A percentile compares a stretch with the other conserved stretches of the same genome.
Evolutionary conservation across 192 early-diverging fungal species (phyloP).

Genomic region (Dissophora ornata): DNA sequence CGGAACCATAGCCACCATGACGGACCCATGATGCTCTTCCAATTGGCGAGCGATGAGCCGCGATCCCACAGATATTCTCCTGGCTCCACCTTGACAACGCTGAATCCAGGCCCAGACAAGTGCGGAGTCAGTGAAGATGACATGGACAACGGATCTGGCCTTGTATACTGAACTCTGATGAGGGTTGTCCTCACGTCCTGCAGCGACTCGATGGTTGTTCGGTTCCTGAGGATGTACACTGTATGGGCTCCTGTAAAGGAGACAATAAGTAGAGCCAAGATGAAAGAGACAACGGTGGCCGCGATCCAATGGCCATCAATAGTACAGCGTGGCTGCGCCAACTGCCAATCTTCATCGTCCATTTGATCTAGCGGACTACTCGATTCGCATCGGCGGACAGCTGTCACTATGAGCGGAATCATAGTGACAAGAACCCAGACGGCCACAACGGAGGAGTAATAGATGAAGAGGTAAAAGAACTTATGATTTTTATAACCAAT

Average conservation of each 20-base stretch:
- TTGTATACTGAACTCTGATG: constrained; percentile 45
- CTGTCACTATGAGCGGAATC: constrained; percentile 35
- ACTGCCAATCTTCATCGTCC: neutral
- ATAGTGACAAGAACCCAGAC: constrained; percentile 53
- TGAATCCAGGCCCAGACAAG: constrained; percentile 27
- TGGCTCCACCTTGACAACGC: constrained; percentile 33
- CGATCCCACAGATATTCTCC: constrained; percentile 60
- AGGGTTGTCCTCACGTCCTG: constrained; percentile 30
- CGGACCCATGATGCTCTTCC: constrained; percentile 62
- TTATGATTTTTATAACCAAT: constrained; percentile 64
- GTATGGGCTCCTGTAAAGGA: constrained; percentile 65
- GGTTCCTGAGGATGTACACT: constrained; percentile 57
- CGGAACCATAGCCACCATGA: constrained; percentile 63
- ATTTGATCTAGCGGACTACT: neutral
- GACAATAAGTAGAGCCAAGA: constrained; percentile 61
- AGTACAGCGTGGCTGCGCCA: neutral
- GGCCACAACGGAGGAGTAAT: constrained; percentile 55
- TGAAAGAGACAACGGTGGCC: constrained; percentile 47
- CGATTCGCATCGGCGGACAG: constrained; percentile 16
- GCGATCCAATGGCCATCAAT: constrained; percentile 57
- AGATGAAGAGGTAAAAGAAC: constrained; percentile 60
- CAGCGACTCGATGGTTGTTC: constrained; percentile 66
- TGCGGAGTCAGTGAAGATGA: constrained; percentile 22
- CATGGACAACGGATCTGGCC: constrained; percentile 3
- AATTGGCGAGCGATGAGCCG: constrained; percentile 55